Evolutionary conservation across 192 early-diverging fungal genomes (phyloP).

Genomic region (Kappamyces sp.): DNA sequence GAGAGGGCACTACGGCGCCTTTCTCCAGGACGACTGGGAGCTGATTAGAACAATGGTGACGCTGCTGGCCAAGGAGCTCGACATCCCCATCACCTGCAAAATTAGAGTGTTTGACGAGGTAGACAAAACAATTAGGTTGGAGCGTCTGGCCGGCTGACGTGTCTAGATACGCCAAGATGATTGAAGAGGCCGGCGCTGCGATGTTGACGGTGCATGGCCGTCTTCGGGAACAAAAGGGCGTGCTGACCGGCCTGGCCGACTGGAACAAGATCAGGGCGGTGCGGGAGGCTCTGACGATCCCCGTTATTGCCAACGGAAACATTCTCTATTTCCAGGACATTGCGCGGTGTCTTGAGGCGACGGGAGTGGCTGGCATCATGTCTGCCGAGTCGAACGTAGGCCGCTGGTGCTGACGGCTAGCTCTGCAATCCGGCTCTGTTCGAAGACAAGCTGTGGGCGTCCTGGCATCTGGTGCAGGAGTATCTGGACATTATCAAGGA

Average conservation of each 20-base stretch:
- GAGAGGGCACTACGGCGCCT: slow-evolving; percentile 88
- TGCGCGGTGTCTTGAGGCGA: slow-evolving; percentile 70
- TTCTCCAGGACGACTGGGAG: slow-evolving; percentile 88
- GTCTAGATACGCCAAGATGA: slow-evolving; percentile 79
- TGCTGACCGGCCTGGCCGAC: slow-evolving; percentile 92
- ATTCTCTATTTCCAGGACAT: slow-evolving; percentile 90
- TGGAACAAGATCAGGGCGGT: slow-evolving; percentile 88
- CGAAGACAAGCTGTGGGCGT: slow-evolving; percentile 52
- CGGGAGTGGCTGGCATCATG: slow-evolving; percentile 93
- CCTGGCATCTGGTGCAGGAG: slow-evolving; percentile 75
- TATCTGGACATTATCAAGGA: slow-evolving; percentile 78
- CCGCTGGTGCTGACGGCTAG: slow-evolving; percentile 25
- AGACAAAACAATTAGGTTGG: slow-evolving; percentile 68
- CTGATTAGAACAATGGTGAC: slow-evolving; percentile 56
- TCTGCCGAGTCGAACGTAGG: slow-evolving; percentile 44
- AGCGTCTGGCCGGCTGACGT: too few species aligned
- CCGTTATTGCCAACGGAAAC: slow-evolving; percentile 98
- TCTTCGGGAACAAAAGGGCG: slow-evolving; percentile 91
- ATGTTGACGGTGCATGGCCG: slow-evolving; percentile 93
- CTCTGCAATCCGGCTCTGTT: slow-evolving; percentile 84
- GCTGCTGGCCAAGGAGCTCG: slow-evolving; percentile 71
- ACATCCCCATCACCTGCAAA: slow-evolving; percentile 92
- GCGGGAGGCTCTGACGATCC: slow-evolving; percentile 70
- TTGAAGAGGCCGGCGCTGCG: slow-evolving; percentile 88
- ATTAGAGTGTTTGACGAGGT: slow-evolving; percentile 87